Percentiles rank a stretch among this genome's conserved stretches.
Conservation (phyloP, 2,329 filamentous ascomycete genomes). For the Colletotrichum spinosum region DNA sequence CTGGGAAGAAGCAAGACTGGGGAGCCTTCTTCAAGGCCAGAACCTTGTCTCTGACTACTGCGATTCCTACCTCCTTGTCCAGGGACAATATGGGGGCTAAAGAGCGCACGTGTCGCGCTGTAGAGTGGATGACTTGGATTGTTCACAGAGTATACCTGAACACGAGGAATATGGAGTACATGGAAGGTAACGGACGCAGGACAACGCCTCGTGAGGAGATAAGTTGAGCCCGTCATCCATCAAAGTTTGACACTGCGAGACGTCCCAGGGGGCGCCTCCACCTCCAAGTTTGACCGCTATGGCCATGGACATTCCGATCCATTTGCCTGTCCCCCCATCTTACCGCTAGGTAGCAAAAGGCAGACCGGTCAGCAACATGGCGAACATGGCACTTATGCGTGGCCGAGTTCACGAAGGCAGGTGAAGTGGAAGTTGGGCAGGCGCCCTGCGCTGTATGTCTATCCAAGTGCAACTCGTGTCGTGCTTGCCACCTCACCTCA, state of each 20-base stretch:
- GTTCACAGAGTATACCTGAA: too few relatives aligned
- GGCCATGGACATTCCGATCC: too few relatives aligned
- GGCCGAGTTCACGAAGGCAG: too few relatives aligned
- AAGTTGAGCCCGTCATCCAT: slow-evolving; percentile 10
- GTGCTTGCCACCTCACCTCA: too few relatives aligned
- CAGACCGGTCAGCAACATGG: too few relatives aligned
- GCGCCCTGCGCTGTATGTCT: too few relatives aligned
- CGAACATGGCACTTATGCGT: too few relatives aligned
- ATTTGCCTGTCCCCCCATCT: too few relatives aligned
- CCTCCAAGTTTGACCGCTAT: neutral
- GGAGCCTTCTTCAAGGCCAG: slow-evolving; percentile 7
- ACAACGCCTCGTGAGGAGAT: neutral
- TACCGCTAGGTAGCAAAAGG: too few relatives aligned
- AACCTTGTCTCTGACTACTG: slow-evolving; percentile 14
- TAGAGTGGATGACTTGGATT: neutral
- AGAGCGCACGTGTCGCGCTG: neutral
- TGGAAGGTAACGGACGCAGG: neutral
- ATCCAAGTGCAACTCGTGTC: too few relatives aligned
- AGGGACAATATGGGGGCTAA: neutral
- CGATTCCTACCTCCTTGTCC: neutral
- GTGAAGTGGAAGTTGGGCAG: too few relatives aligned
- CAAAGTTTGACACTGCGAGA: slow-evolving; percentile 17
- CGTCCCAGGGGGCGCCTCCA: neutral
- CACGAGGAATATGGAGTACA: neutral
- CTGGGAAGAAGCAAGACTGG: slow-evolving; percentile 10